Evolutionary conservation across 768 basidiomycete genomes (phyloP).

Genomic region (Amanita phalloides): DNA sequence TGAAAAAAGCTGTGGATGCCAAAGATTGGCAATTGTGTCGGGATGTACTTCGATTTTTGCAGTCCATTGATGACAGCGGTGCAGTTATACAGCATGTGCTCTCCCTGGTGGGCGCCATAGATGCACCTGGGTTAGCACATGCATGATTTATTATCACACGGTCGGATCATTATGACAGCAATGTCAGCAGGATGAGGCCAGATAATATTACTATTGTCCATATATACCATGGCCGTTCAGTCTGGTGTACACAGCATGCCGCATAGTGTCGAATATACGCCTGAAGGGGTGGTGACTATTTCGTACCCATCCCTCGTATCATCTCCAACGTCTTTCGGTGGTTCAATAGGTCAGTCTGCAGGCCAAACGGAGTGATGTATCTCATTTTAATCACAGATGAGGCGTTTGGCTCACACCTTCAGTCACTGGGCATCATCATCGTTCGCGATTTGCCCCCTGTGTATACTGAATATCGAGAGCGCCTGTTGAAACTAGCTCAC

Average conservation of each 20-base stretch:
- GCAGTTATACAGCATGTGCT: slow-evolving; percentile 54
- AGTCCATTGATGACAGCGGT: slow-evolving; percentile 86
- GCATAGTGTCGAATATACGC: slow-evolving; percentile 22
- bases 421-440: slow-evolving; percentile 73
- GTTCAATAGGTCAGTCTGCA: slow-evolving; percentile 46
- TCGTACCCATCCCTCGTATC: slow-evolving; percentile 50
- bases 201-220: not conserved
- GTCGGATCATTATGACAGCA: not conserved
- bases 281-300: slow-evolving; percentile 47
- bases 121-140: not conserved
- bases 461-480: slow-evolving; percentile 55
- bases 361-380: not conserved
- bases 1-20: slow-evolving; percentile 63
- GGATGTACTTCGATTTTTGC: slow-evolving; percentile 86
- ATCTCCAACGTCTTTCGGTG: slow-evolving; percentile 38
- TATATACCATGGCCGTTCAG: slow-evolving; percentile 11
- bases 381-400: slow-evolving; percentile 33
- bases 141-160: not conserved
- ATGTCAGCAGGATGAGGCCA: not conserved
- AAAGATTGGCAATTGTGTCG: slow-evolving; percentile 88
- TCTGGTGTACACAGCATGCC: slow-evolving; percentile 10
- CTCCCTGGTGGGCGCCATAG: slow-evolving; percentile 22
- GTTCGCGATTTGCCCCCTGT: slow-evolving; percentile 68
- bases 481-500: slow-evolving; percentile 66
- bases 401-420: slow-evolving; percentile 74